A percentile compares a stretch with the other conserved stretches of the same genome.
These are phyloP conservation scores for Lunularia cruciata DNA, from an alignment of 225 moss, liverwort and hornwort species.

Conservation along the genomic window DNA sequence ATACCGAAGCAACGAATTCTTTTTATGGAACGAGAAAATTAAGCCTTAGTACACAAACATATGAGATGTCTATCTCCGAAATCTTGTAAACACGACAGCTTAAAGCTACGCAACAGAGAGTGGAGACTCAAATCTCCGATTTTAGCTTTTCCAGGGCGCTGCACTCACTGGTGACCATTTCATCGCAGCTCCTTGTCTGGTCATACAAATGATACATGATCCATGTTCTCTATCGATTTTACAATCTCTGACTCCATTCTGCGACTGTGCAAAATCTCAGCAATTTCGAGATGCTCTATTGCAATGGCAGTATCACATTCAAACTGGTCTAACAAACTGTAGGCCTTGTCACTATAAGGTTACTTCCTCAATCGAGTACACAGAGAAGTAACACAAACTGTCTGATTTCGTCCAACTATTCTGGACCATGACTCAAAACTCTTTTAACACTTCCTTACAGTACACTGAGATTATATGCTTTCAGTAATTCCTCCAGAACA, in stretches of 20 bases:
- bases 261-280: constrained; percentile 1
- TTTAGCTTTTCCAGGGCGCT: neutral
- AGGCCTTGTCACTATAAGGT: neutral
- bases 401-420: neutral
- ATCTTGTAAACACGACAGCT: no score
- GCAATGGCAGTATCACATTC: neutral
- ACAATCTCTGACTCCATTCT: neutral
- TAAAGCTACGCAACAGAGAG: no score
- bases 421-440: neutral
- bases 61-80: no score
- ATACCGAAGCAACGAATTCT: no score
- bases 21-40: no score
- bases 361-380: neutral
- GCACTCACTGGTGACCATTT: neutral
- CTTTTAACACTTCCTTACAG: constrained; percentile 7
- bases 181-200: neutral
- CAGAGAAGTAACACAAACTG: neutral
- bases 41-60: no score
- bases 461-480: neutral
- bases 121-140: no score
- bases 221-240: neutral
- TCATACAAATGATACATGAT: neutral
- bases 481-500: constrained; percentile 5
- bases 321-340: neutral
- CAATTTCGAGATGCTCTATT: neutral